A percentile compares a stretch with the other conserved stretches of the same genome.
phyloP scores from a whole-genome alignment of 2,329 filamentous ascomycete genomes.

The Fusarium nisikadoi region DNA sequence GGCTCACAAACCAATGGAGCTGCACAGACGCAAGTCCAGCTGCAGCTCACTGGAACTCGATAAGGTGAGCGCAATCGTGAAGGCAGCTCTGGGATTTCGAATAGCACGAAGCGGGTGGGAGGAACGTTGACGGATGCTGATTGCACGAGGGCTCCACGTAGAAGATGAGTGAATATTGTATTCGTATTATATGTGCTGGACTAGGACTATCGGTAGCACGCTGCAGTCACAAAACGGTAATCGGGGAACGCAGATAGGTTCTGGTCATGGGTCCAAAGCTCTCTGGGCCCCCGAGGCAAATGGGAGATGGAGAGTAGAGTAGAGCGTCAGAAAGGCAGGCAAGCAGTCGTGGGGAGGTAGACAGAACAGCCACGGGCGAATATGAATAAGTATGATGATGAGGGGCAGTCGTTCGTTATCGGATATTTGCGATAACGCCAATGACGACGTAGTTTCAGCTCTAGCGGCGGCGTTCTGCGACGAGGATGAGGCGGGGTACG shows the following conservation, averaged over 20 bases:
- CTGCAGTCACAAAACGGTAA: conserved; percentile 43
- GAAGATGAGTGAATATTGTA: conserved; percentile 33
- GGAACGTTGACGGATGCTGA: conserved; percentile 14
- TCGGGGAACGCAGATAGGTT: conserved; percentile 39
- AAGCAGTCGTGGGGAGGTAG: conserved; percentile 17
- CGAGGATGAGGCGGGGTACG: conserved; percentile 23
- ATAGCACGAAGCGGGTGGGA: conserved; percentile 17
- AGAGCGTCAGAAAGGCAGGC: conserved; percentile 4
- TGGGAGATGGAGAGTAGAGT: conserved; percentile 10
- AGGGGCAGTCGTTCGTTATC: conserved; percentile 45
- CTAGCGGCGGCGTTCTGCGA: conserved; percentile 38
- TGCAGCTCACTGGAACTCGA: conserved; percentile 6
- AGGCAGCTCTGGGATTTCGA: conserved; percentile 9
- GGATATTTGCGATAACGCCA: conserved; percentile 43
- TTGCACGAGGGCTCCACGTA: conserved; percentile 25
- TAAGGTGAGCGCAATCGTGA: not conserved
- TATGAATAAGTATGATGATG: conserved; percentile 30
- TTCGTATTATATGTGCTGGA: conserved; percentile 44
- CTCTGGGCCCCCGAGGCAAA: conserved; percentile 27
- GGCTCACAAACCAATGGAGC: conserved; percentile 4
- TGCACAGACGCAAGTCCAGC: conserved; percentile 5
- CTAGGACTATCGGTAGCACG: conserved; percentile 45
- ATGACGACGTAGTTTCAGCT: conserved; percentile 42
- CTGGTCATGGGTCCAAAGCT: conserved; percentile 40
- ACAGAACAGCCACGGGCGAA: conserved; percentile 13